Evolutionary conservation across 768 basidiomycete species (phyloP), one percentile per base, ranked within the genome.

Genomic region (Russula emetica): DNA sequence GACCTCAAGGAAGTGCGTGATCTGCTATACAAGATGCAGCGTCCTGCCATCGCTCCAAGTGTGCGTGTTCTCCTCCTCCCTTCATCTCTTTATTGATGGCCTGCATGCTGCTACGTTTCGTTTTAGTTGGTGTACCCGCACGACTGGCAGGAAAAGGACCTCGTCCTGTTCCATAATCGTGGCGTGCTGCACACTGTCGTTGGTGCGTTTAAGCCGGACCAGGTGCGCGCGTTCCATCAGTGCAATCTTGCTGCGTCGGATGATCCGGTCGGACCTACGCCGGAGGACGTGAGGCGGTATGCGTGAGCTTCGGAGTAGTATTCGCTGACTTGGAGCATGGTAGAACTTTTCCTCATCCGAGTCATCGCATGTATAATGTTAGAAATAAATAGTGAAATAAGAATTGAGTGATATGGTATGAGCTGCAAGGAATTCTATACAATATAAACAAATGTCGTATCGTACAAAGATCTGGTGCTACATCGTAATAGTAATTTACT

Each of bases 81-180:
- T 24, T 1, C 11, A 10, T 10, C 26, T 10, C 13, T 18, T 16
- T 36, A 9, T 7, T 58, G 52, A 66, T 52, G 30, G 11, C 0
- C n/a, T 28, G 32, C 11, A 4, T 4, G 24, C 11, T 6, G 14
- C n/a, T 10, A n/a, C 42, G 20, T 36, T 36, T 36, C 36, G 36
- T 13, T 20, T n/a, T 67, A 89, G 83, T 78, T 91, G 30, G 85
- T 96, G 36, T 96, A 95, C 74, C 87, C 92, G 0, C 92, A 94
- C 70, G 90, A 94, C 70, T 95, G 94, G 92, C 82, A 63, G 40
- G 83, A 84, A 71, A 83, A 84, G 40, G 90, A 93, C 69, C 79
- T 94, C 22, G 84, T 92, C 4, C 72, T 95, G 34, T 94, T 95
- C 82, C 89, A 94, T 73, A 94, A 94, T 75, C 82, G 90, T 9